Base-by-base conservation (phyloP, 768 basidiomycete species). In the Lentinula sp. region DNA sequence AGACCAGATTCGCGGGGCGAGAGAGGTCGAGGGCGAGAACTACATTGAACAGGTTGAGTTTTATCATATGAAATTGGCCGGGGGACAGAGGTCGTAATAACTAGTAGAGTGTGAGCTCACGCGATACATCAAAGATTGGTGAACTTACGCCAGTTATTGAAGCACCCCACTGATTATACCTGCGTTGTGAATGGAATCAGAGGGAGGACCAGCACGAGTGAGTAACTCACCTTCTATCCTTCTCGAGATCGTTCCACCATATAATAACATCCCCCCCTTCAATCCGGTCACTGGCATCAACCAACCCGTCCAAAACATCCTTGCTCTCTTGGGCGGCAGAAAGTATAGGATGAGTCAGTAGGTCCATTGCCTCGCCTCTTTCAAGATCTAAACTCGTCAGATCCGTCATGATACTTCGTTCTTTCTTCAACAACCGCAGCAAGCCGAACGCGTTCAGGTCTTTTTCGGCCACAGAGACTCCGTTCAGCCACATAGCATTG, bases 181-280 rank as follows among this genome's bases (percentile, higher is more conserved):
- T 84, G 59, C 2, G 23, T 8, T 18, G 8, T 11, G 8, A 28
- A 39, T 39, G n/a, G 37, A 11, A 65, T 34, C 11, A 16, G 23
- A 50, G 31, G 23, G 13, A 55, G 50, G 15, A 31, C 4, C 5
- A 37, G 1, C 40, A 16, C 28, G 56, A 45, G 65, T 63, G 16
- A 57, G 61, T 35, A 42, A 67, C 77, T 62, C 74, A 93, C 78
- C 85, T 78, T 43, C 74, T 77, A 71, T 98, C 97, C 64, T 84
- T 89, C 74, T 92, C 88, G 18, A 98, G 73, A 68, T 99, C 87
- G 71, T 98, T 99, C 88, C 89, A 91, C 84, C 91, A 98, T 0
- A 87, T 69, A 42, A 95, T 80, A 3, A 89, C 79, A 39, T 74
- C 79, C 0, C 88, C 93, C 1, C 83, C 92, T 70, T 99, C 97